These are phyloP conservation scores for Kwoniella bestiolae DNA, from an alignment of 768 basidiomycete genomes.

Conservation along the genomic window DNA sequence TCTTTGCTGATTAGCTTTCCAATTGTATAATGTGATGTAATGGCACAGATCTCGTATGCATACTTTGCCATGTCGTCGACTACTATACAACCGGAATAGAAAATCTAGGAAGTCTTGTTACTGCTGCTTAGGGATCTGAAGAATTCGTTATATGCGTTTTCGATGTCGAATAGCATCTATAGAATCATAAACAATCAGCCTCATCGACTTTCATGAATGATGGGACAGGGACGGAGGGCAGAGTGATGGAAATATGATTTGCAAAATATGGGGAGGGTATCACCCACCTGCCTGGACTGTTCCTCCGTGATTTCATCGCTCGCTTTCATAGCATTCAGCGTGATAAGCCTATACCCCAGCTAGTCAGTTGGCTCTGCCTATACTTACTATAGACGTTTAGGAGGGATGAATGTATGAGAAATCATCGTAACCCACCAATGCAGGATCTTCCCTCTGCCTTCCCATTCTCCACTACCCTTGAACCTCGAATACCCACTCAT, in stretches of 20 bases:
- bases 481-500: constrained; percentile 92
- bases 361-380: neutral
- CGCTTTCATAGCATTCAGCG: constrained; percentile 94
- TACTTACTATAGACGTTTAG: neutral
- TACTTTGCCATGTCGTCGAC: neutral
- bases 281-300: constrained; percentile 81
- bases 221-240: too few species aligned
- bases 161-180: constrained; percentile 93
- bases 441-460: constrained; percentile 90
- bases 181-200: neutral
- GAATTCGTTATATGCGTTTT: constrained; percentile 93
- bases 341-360: constrained; percentile 73
- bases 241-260: neutral
- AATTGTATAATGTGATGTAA: too few species aligned
- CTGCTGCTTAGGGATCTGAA: constrained; percentile 61
- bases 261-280: neutral
- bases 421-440: constrained; percentile 70
- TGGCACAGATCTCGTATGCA: neutral
- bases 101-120: constrained; percentile 24
- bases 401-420: too few species aligned
- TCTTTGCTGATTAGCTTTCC: too few species aligned
- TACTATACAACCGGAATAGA: constrained; percentile 5
- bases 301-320: constrained; percentile 95
- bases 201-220: neutral
- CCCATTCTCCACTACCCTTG: constrained; percentile 94